A percentile compares a stretch with the other conserved stretches of the same genome.
Evolutionary conservation across 768 basidiomycete species (phyloP).

Genomic region (Ramaria sp.): DNA sequence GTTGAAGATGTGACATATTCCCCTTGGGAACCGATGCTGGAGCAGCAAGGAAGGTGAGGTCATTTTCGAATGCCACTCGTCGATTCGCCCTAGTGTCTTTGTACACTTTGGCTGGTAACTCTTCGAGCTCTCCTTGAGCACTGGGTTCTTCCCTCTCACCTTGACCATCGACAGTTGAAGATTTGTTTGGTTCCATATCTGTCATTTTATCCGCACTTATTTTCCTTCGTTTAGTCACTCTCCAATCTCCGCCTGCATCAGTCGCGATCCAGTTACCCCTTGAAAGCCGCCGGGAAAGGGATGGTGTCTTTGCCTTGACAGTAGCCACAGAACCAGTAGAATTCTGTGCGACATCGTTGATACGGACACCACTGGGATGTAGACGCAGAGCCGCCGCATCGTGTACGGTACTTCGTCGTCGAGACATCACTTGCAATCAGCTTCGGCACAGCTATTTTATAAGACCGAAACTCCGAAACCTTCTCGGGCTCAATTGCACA

Average conservation of each 20-base stretch:
- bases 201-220: constrained; percentile 16
- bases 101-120: constrained; percentile 11
- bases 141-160: constrained; percentile 14
- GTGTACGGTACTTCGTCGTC: constrained; percentile 43
- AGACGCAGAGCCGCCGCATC: constrained; percentile 56
- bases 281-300: constrained; percentile 27
- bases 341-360: constrained; percentile 2
- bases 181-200: constrained; percentile 13
- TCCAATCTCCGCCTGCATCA: constrained; percentile 47
- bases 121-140: constrained; percentile 11
- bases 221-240: constrained; percentile 27
- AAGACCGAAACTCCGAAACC: too few species aligned
- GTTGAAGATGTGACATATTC: constrained; percentile 17
- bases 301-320: constrained; percentile 23
- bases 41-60: constrained; percentile 45
- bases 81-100: constrained; percentile 23
- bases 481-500: too few species aligned
- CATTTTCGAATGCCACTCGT: constrained; percentile 33
- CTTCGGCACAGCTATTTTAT: too few species aligned
- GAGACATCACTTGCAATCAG: constrained; percentile 4
- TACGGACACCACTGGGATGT: constrained; percentile 50
- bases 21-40: constrained; percentile 11
- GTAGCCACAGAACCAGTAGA: neutral
- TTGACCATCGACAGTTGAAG: constrained; percentile 16
- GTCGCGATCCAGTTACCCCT: constrained; percentile 57